Base-by-base conservation (phyloP, 1,139 yeast species). In the Nakaseomyces sp. region DNA sequence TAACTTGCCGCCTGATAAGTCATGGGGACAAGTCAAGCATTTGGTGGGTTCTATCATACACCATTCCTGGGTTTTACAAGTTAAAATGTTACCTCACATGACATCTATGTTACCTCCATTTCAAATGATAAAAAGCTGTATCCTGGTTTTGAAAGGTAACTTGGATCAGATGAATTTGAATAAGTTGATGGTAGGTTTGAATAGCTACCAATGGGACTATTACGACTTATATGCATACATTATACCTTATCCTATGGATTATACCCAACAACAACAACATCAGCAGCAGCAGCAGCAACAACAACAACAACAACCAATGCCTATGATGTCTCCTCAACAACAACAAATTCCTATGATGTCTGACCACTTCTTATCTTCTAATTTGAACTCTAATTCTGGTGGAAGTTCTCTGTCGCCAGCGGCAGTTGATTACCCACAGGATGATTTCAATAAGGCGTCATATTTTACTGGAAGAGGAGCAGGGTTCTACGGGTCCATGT, bases 1-100 rank as follows among this genome's bases (percentile, higher is more conserved):
- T 43, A 60, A 61, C 48, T 42, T 61, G 25, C 65, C 65, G 29
- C 63, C 62, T 28, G 59, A 58, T 16, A 60, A 61, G 47, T 52
- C 52, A 25, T 60, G 65, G 65, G 56, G 56, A 39, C 62, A 61
- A 42, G 53, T 61, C 15, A 56, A 55, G 42, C 58, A 60, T 44
- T 46, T 60, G 35, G 52, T 61, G 5, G 61, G 64, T 29, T 59
- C 61, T 5, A 55, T 60, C 30, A 51, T 61, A 25, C 61, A 56
- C 41, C 58, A 56, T 44, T 50, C 56, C 10, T 53, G 52, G 44
- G 51, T 61, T 18, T 32, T 58, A 18, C 54, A 58, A 40, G 60
- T 60, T 18, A 59, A 54, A 46, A 42, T 61, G 42, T 45, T 60
- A 18, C 64, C 65, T 5, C 50, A 60, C 17, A 50, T 58, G 50